Percentiles rank a stretch among this genome's conserved stretches.
Evolutionary conservation across 2,329 filamentous ascomycete genomes (phyloP).

Genomic region (Colletotrichum spaethianum): DNA sequence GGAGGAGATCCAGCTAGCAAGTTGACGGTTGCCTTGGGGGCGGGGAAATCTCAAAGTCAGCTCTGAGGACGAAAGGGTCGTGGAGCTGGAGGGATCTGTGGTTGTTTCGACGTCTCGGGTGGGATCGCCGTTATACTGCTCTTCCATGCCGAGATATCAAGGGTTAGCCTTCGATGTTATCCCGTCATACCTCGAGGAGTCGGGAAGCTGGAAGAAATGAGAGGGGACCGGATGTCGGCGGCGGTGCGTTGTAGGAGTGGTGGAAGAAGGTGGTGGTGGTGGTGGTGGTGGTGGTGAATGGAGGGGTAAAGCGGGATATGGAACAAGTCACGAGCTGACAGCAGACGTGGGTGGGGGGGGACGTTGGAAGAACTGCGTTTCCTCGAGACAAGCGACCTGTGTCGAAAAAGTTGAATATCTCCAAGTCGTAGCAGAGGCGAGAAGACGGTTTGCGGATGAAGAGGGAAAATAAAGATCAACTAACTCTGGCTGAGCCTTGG

Average conservation of each 20-base stretch:
- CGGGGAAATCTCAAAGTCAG: conserved; percentile 70
- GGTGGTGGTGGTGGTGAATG: conserved; percentile 34
- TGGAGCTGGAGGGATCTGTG: conserved; percentile 45
- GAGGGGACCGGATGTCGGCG: conserved; percentile 5
- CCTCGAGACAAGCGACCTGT: conserved; percentile 14
- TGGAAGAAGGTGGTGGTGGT: conserved; percentile 15
- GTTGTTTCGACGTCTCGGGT: conserved; percentile 31
- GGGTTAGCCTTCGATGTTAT: conserved; percentile 50
- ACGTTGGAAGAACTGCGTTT: conserved; percentile 4
- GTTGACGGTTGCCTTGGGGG: conserved; percentile 67
- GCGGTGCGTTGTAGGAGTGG: conserved; percentile 8
- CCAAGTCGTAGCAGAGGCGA: neutral
- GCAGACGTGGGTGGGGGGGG: conserved; percentile 6
- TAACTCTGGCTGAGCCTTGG: conserved; percentile 32
- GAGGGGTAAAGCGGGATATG: conserved; percentile 41
- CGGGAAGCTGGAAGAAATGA: conserved; percentile 14
- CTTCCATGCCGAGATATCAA: conserved; percentile 67
- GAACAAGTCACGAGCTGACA: conserved; percentile 34
- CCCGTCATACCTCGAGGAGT: conserved; percentile 55
- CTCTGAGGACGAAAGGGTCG: conserved; percentile 56
- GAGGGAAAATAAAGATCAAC: conserved; percentile 14
- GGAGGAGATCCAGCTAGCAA: conserved; percentile 72
- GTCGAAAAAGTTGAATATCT: conserved; percentile 19
- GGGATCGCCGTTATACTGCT: conserved; percentile 51
- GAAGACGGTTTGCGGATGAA: neutral